phyloP scores from a whole-genome alignment of 805 yeast genomes.

The Candida hispaniensis region DNA sequence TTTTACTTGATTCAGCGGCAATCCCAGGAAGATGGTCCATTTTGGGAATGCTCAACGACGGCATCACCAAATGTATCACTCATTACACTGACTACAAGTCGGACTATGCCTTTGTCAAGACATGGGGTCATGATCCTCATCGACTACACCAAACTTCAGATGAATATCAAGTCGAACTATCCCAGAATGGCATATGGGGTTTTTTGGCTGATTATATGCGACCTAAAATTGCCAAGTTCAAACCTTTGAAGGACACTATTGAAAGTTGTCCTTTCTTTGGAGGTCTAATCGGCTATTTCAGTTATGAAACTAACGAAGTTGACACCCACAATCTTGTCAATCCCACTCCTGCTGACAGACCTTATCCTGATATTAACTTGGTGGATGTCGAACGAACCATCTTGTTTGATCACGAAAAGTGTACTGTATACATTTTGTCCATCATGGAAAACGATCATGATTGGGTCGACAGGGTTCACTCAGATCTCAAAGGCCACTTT shows the following conservation, averaged over 20 bases:
- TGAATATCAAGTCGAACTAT: constrained; percentile 8
- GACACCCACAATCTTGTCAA: constrained; percentile 27
- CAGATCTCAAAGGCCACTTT: constrained; percentile 4
- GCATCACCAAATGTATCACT: constrained; percentile 17
- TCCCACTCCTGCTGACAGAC: constrained; percentile 28
- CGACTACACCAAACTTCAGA: constrained; percentile 9
- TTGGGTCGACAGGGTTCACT: constrained; percentile 17
- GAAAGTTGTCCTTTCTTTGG: constrained; percentile 50
- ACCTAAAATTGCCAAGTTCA: constrained; percentile 23
- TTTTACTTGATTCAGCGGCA: constrained; percentile 67
- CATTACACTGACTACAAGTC: constrained; percentile 19
- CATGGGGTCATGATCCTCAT: constrained; percentile 16
- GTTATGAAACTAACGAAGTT: constrained; percentile 58
- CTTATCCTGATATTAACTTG: constrained; percentile 54
- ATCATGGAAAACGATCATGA: constrained; percentile 33
- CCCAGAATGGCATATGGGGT: constrained; percentile 36
- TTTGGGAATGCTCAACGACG: constrained; percentile 44
- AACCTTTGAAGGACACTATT: constrained; percentile 16
- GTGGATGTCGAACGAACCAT: constrained; percentile 59
- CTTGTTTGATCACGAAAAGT: constrained; percentile 39
- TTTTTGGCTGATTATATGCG: constrained; percentile 42
- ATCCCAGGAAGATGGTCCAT: constrained; percentile 83
- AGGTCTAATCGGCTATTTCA: constrained; percentile 78
- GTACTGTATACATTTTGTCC: constrained; percentile 43
- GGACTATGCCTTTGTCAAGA: constrained; percentile 17